Evolutionary conservation across 805 yeast genomes (phyloP).

Genomic region (Wickerhamiella sergipiensis): DNA sequence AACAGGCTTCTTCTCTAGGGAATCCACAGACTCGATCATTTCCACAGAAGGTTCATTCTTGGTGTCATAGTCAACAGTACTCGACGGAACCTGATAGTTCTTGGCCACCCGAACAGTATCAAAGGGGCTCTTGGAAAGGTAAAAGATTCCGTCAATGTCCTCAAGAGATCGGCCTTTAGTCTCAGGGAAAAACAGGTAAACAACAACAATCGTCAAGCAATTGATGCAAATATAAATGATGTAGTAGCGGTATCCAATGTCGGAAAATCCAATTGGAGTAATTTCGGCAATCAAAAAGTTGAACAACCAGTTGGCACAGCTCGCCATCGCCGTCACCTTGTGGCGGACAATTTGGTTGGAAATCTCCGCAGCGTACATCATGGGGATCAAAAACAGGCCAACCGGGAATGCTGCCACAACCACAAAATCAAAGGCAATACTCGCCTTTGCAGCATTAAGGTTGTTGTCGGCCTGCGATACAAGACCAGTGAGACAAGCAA

Average conservation of each 20-base stretch:
- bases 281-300: conserved; percentile 44
- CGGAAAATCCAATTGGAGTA: conserved; percentile 36
- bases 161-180: conserved; percentile 48
- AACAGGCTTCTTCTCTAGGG: not conserved
- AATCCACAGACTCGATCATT: conserved; percentile 3
- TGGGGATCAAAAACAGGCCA: conserved; percentile 28
- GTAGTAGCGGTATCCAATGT: conserved; percentile 42
- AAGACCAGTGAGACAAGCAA: conserved; percentile 27
- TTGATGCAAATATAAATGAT: conserved; percentile 45
- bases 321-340: conserved; percentile 38
- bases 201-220: conserved; percentile 32
- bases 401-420: conserved; percentile 36
- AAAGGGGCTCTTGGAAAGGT: conserved; percentile 8
- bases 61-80: conserved; percentile 4
- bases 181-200: conserved; percentile 39
- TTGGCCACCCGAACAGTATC: conserved; percentile 10
- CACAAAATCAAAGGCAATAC: conserved; percentile 35
- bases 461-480: conserved; percentile 22
- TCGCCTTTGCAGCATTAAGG: conserved; percentile 22
- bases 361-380: conserved; percentile 42
- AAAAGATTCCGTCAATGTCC: conserved; percentile 32
- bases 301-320: conserved; percentile 44
- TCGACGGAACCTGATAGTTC: conserved; percentile 11
- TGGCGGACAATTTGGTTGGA: conserved; percentile 36
- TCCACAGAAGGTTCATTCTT: conserved; percentile 4